These are phyloP conservation scores for Nigrospora osmanthi DNA, from an alignment of 2,329 filamentous ascomycete species.

Conservation along the genomic window DNA sequence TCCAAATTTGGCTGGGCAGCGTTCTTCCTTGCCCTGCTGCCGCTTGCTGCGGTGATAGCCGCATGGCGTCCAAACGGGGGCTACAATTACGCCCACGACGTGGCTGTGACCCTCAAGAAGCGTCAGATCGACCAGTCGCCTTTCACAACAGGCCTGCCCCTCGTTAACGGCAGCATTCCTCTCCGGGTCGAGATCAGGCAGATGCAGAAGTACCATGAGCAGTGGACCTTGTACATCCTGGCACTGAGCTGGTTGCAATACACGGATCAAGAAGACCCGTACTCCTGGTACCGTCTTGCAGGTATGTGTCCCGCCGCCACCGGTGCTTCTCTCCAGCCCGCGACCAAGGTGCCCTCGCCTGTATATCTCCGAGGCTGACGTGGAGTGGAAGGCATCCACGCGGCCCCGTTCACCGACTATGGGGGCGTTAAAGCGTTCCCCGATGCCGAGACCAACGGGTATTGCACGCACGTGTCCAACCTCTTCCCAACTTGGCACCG, in stretches of 20 bases:
- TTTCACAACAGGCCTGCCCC: slow-evolving; percentile 34
- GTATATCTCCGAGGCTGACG: no score
- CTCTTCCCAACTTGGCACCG: slow-evolving; percentile 81
- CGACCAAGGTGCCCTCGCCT: not conserved
- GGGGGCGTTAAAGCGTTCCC: slow-evolving; percentile 39
- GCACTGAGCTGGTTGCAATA: slow-evolving; percentile 66
- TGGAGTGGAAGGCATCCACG: slow-evolving; percentile 60
- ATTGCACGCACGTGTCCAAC: slow-evolving; percentile 69
- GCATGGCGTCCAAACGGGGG: not conserved
- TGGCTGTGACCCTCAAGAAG: slow-evolving; percentile 26
- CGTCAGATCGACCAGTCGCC: slow-evolving; percentile 24
- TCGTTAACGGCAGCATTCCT: slow-evolving; percentile 30
- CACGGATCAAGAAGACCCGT: slow-evolving; percentile 50
- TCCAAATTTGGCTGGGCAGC: not conserved
- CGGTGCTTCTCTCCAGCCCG: not conserved
- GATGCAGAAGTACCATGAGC: slow-evolving; percentile 54
- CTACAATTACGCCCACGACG: slow-evolving; percentile 46
- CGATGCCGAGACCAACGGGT: slow-evolving; percentile 54
- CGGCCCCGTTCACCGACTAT: slow-evolving; percentile 56
- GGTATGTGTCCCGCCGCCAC: slow-evolving; percentile 39
- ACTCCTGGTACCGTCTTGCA: slow-evolving; percentile 74
- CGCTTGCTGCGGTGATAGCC: not conserved
- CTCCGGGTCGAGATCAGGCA: slow-evolving; percentile 60
- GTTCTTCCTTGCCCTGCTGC: not conserved
- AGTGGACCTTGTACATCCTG: slow-evolving; percentile 71